Evolutionary conservation across 2,329 filamentous ascomycete genomes (phyloP).

Genomic region (Botrytis deweyae): DNA sequence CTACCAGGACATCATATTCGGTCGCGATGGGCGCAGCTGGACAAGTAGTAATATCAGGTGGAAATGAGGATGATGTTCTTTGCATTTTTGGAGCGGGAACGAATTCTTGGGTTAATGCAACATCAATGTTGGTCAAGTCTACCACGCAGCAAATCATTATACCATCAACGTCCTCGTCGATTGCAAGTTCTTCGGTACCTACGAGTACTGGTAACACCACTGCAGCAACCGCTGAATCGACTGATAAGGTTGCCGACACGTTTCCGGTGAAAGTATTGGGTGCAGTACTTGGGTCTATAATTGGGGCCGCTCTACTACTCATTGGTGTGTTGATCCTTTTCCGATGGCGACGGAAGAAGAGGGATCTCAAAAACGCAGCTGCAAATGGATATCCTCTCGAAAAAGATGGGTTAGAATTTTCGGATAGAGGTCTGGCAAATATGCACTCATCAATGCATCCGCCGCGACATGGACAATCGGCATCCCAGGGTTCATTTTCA

Average conservation of each 20-base stretch:
- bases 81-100: conserved; percentile 73
- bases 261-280: conserved; percentile 66
- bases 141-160: conserved; percentile 25
- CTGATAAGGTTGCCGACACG: conserved; percentile 32
- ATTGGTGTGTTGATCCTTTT: conserved; percentile 64
- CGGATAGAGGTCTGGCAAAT: conserved; percentile 44
- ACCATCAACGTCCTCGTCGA: conserved; percentile 1
- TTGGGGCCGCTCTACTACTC: conserved; percentile 58
- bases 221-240: conserved; percentile 23
- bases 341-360: conserved; percentile 58
- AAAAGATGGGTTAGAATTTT: conserved; percentile 54
- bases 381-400: conserved; percentile 53
- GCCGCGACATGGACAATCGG: conserved; percentile 48
- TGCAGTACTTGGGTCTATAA: conserved; percentile 77
- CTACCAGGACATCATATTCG: conserved; percentile 65
- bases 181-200: conserved; percentile 29
- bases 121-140: conserved; percentile 38
- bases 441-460: conserved; percentile 41
- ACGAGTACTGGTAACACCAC: conserved; percentile 39
- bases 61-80: conserved; percentile 60
- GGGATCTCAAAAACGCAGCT: conserved; percentile 49
- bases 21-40: conserved; percentile 65
- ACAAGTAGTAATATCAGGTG: conserved; percentile 76
- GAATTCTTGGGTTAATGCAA: conserved; percentile 78
- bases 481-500: conserved; percentile 58